Base-by-base conservation (phyloP, 2,329 filamentous ascomycete species). In the Passalora sequoiae region DNA sequence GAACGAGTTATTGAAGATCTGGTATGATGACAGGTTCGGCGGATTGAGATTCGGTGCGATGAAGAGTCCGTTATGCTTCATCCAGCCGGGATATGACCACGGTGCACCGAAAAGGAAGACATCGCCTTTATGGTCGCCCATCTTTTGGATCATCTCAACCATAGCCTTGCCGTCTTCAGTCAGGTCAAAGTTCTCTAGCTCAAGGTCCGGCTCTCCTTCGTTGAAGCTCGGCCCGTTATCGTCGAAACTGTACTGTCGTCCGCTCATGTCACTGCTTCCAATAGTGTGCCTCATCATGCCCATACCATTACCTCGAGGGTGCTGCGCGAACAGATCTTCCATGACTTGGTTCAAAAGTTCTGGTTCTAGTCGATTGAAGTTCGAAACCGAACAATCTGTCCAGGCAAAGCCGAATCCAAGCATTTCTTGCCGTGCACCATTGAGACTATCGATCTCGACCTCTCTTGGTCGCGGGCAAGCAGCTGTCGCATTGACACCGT, bases 211-310 rank as follows among this genome's bases (percentile, higher is more conserved):
- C n/a, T 56, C 47, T 17, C 58, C 58, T 27, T 59, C 54, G 43
- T 66, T 66, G 46, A 55, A 57, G n/a, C 40, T 33, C 1, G 53
- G 51, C 1, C 56, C 55, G 32, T 56, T 59, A 43, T 67, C 66
- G 40, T 67, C 64, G 49, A 66, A 67, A 6, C 62, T 62, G 50
- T 68, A 68, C 16, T 60, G 55, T 10, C 29, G 25, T 3, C 56
- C 57, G 4, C 61, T 64, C 7, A 68, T 48, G 50, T 68, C 66
- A 7, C 58, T 61, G 1, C 62, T 59, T 12, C 64, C 66, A 30
- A 68, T 66, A 2, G 66, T 67, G 42, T 68, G 66, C 8, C 66
- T 57, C 64, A 68, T 67, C 43, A 68, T 55, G 17, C 60, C 53
- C 44, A 68, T 65, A 29, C 61, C 60, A 16, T 64, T 65, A 5